phyloP scores from a whole-genome alignment of 768 basidiomycete genomes.

The Mycena kentingensis region DNA sequence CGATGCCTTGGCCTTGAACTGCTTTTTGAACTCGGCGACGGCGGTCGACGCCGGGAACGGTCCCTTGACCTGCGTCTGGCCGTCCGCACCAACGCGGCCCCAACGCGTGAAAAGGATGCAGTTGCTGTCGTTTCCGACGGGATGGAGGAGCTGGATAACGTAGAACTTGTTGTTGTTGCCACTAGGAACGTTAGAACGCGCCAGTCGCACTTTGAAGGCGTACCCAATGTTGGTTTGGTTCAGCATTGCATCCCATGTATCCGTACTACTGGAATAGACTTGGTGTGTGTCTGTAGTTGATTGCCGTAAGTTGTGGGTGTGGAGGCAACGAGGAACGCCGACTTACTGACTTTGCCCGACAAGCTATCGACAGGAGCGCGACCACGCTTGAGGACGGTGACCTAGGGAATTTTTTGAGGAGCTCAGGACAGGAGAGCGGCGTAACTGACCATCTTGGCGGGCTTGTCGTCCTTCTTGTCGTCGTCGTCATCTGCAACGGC shows the following conservation, averaged over 20 bases:
- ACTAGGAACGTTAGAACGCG: not conserved
- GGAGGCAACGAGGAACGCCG: slow-evolving; percentile 1
- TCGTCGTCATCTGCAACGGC: slow-evolving; percentile 29
- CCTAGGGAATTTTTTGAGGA: slow-evolving; percentile 13
- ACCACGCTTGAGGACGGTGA: slow-evolving; percentile 51
- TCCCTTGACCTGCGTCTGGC: slow-evolving; percentile 53
- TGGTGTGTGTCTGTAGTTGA: slow-evolving; percentile 54
- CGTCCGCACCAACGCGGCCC: slow-evolving; percentile 64
- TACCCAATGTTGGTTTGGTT: slow-evolving; percentile 62
- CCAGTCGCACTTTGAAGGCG: slow-evolving; percentile 3
- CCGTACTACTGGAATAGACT: slow-evolving; percentile 44
- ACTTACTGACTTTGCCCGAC: slow-evolving; percentile 50
- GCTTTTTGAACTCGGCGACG: slow-evolving; percentile 58
- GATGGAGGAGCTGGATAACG: slow-evolving; percentile 57
- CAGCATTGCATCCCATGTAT: slow-evolving; percentile 59
- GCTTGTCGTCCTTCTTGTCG: slow-evolving; percentile 25
- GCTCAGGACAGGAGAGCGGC: slow-evolving; percentile 3
- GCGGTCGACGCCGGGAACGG: slow-evolving; percentile 44
- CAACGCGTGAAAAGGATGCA: slow-evolving; percentile 54
- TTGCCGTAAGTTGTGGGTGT: not conserved
- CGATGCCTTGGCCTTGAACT: slow-evolving; percentile 58
- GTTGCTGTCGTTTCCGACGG: slow-evolving; percentile 38
- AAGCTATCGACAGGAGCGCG: slow-evolving; percentile 56
- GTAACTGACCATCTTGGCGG: slow-evolving; percentile 44
- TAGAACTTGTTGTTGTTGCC: slow-evolving; percentile 46